Evolutionary conservation across 495 filamentous ascomycete genomes (phyloP), one percentile per base, ranked within the genome.

Genomic region (Aspergillus homomorphus): DNA sequence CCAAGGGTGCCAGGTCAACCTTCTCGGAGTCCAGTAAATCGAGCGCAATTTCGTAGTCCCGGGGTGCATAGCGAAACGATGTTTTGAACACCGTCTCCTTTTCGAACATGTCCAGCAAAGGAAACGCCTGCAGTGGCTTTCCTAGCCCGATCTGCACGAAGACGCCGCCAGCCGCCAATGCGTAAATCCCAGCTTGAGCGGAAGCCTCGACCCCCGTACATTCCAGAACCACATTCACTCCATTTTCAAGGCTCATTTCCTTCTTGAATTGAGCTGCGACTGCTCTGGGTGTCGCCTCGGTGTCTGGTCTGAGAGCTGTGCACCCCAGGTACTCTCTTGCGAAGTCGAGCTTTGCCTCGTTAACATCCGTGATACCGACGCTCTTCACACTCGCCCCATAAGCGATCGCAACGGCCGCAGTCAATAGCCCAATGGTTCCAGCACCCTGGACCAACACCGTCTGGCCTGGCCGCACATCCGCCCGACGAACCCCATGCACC

Each of bases 111-210:
- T 83, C 81, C 74, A 89, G 83, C 62, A 96, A 95, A 24, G 92
- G 92, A 71, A 94, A 89, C 15, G 71, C 81, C 71, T 94, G 89
- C 61, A 90, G 84, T 10, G 80, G 63, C 69, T 85, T 85, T 57
- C 91, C 92, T 80, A 95, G 85, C 8, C 91, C 92, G 54, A 82
- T 89, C 75, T 96, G 92, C 2, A 96, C 87, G 69, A 90, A 94
- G 0, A 84, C 85, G 8, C 92, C 92, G 8, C 91, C 91, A 46
- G 78, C 70, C 45, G 85, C 74, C 3, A 92, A 76, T 16, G 79
- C 78, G 74, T 93, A 82, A 54, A 96, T 80, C 0, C 81, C 84
- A 1, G 84, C 81, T 69, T 93, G 87, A 66, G 96, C 89, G 54
- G 82, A 88, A 0, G 82, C 77, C 66, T 90, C 88, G 0, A 88